Conservation (phyloP, 2,329 filamentous ascomycete genomes). For the Corynespora cassiicola region DNA sequence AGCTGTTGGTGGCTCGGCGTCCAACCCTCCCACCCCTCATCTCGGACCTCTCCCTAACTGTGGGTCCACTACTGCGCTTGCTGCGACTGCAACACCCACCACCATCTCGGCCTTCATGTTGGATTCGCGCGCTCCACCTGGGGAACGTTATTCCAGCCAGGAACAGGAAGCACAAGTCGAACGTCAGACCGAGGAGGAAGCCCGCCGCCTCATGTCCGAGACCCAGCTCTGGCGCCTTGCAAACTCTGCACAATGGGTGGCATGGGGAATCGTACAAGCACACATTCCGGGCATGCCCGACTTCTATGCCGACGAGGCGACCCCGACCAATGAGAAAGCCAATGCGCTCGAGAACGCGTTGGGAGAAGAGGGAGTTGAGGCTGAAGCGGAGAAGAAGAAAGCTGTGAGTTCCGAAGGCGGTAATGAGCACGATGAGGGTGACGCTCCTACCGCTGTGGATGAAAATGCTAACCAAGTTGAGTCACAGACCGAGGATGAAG, state of each 20-base stretch:
- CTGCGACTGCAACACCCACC: constrained; percentile 40
- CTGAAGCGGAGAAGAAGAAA: constrained; percentile 25
- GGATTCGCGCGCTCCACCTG: constrained; percentile 59
- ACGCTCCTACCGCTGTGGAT: constrained; percentile 29
- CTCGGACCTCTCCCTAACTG: constrained; percentile 36
- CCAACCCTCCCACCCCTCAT: constrained; percentile 48
- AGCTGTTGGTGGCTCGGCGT: constrained; percentile 60
- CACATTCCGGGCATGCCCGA: constrained; percentile 77
- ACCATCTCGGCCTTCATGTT: constrained; percentile 74
- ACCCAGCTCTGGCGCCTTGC: constrained; percentile 84
- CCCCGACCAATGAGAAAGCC: constrained; percentile 21
- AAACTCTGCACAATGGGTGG: constrained; percentile 89
- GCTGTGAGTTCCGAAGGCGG: constrained; percentile 32
- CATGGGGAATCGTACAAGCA: constrained; percentile 96
- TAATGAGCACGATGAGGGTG: constrained; percentile 23
- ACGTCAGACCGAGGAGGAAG: constrained; percentile 68
- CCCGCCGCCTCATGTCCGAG: constrained; percentile 77
- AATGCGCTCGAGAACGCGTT: constrained; percentile 35
- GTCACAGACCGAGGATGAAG: constrained; percentile 67
- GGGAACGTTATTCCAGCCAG: constrained; percentile 38
- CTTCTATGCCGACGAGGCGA: constrained; percentile 40
- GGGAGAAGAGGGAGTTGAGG: constrained; percentile 23
- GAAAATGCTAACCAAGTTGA: constrained; percentile 49
- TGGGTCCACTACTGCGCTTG: constrained; percentile 39
- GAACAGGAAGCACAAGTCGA: constrained; percentile 60